A percentile compares a stretch with the other conserved stretches of the same genome.
phyloP scores from a whole-genome alignment of 2,329 filamentous ascomycete species.

The Zelopaecilomyces penicillatus region DNA sequence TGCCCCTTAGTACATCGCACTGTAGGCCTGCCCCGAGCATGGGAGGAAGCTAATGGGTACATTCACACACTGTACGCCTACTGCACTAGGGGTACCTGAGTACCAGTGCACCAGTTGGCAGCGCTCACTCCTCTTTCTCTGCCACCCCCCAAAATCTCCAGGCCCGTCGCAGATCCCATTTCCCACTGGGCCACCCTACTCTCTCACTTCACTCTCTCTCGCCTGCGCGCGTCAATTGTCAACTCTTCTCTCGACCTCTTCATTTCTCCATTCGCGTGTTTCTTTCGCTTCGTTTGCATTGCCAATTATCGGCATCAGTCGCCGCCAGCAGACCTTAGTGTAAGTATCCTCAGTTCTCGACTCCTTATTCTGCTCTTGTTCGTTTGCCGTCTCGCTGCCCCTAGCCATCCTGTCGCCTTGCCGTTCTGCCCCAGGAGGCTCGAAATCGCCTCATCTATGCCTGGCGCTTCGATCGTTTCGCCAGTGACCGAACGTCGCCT shows the following conservation, averaged over 20 bases:
- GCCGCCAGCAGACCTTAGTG: slow-evolving; percentile 9
- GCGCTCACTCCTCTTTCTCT: slow-evolving; percentile 1
- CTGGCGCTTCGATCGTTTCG: no score
- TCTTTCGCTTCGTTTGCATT: slow-evolving; percentile 10
- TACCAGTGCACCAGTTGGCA: background rate
- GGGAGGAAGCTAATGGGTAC: no score
- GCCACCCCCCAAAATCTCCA: slow-evolving; percentile 9
- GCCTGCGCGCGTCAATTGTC: no score
- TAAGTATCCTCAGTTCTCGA: no score
- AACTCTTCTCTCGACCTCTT: slow-evolving; percentile 10
- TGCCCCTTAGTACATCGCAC: no score
- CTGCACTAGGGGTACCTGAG: background rate
- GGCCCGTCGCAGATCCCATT: slow-evolving; percentile 11
- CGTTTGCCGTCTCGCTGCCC: no score
- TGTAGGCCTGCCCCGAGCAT: no score
- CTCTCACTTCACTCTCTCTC: slow-evolving; percentile 9
- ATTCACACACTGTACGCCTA: background rate
- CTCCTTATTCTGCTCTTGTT: no score
- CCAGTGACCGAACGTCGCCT: no score
- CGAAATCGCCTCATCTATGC: no score
- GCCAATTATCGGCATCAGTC: slow-evolving; percentile 10
- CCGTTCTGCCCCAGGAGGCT: no score
- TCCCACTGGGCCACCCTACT: slow-evolving; percentile 7
- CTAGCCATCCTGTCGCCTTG: no score
- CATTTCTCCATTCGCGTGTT: slow-evolving; percentile 10